Conservation (phyloP, 768 basidiomycete genomes). For the Sporobolomyces roseus region DNA sequence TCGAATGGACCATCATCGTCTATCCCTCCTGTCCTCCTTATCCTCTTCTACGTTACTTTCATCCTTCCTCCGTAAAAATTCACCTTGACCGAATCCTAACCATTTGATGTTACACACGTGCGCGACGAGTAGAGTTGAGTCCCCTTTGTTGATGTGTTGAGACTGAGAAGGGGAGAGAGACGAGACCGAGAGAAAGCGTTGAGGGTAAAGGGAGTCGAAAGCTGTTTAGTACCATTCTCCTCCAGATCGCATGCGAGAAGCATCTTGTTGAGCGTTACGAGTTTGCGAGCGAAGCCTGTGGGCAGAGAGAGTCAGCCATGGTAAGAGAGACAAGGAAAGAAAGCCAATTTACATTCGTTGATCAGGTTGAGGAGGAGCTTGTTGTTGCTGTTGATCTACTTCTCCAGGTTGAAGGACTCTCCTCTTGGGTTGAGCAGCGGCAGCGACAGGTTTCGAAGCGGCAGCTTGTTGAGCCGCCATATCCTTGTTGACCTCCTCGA, state of each 20-base stretch:
- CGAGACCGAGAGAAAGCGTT: neutral
- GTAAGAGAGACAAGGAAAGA: neutral
- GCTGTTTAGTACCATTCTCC: constrained; percentile 37
- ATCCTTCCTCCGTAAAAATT: neutral
- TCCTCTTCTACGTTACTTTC: neutral
- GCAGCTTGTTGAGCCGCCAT: constrained; percentile 15
- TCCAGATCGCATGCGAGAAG: constrained; percentile 22
- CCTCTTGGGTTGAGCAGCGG: constrained; percentile 25
- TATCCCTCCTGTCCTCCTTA: neutral
- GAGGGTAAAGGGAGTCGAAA: neutral
- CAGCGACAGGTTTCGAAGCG: neutral
- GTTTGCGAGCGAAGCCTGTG: constrained; percentile 39
- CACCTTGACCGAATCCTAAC: neutral
- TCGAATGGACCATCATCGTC: neutral
- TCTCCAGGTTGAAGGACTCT: constrained; percentile 36
- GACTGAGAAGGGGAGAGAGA: neutral
- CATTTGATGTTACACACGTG: constrained; percentile 8
- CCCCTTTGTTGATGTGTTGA: too few relatives aligned
- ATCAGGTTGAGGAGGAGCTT: constrained; percentile 23
- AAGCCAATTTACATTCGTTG: constrained; percentile 37
- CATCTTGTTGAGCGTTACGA: constrained; percentile 29
- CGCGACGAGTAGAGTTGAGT: neutral
- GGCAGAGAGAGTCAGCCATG: neutral
- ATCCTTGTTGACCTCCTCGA: constrained; percentile 35
- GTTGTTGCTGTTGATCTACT: too few relatives aligned